Percentiles rank a stretch among this genome's conserved stretches.
Conservation (phyloP, 2,329 filamentous ascomycete species). For the Apiospora koreana region DNA sequence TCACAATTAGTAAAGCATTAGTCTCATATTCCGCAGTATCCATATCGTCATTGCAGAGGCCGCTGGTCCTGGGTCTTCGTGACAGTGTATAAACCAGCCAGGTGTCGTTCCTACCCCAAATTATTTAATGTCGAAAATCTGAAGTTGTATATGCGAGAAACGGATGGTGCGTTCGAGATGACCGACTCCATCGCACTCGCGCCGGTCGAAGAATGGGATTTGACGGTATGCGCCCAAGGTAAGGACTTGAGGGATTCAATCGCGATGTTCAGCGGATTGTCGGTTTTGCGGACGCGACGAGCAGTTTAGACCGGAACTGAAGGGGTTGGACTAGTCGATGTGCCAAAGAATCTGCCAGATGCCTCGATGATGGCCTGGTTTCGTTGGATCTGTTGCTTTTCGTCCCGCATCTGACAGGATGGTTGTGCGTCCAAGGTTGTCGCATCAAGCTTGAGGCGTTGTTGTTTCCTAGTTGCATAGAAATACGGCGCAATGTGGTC, state of each 20-base stretch:
- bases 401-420: background rate
- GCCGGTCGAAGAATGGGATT: background rate
- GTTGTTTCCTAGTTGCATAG: background rate
- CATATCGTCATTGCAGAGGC: conserved; percentile 51
- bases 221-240: background rate
- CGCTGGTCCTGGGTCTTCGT: conserved; percentile 18
- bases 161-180: background rate
- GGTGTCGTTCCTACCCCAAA: background rate
- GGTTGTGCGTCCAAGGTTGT: background rate
- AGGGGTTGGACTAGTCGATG: background rate
- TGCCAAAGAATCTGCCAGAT: background rate
- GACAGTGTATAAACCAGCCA: conserved; percentile 24
- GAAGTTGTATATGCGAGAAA: background rate
- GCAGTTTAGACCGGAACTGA: background rate
- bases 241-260: background rate
- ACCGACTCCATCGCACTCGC: conserved; percentile 10
- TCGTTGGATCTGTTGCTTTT: background rate
- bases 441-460: background rate
- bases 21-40: conserved; percentile 65
- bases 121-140: conserved; percentile 5
- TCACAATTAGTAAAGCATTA: conserved; percentile 60
- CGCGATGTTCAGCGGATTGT: background rate
- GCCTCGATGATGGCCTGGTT: background rate
- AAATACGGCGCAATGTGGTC: background rate
- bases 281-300: background rate